Evolutionary conservation across 441 rosid species (phyloP).

Genomic region (Corymbia citriodora): DNA sequence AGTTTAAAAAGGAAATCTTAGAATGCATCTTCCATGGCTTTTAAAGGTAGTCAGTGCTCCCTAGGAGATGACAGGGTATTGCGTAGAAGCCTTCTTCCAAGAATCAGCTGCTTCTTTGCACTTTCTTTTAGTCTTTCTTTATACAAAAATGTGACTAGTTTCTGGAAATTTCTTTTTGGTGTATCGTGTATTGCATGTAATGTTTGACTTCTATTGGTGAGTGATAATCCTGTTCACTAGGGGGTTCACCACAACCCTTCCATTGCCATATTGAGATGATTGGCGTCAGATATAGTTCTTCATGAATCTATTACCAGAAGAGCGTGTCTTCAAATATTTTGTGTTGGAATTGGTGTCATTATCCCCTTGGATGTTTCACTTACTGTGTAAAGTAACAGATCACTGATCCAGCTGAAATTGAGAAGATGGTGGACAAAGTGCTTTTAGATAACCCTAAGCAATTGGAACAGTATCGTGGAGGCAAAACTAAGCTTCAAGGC

Average conservation of each 20-base stretch:
- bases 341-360: not conserved
- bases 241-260: not conserved
- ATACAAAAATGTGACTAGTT: not conserved
- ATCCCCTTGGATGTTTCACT: not conserved
- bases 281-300: not conserved
- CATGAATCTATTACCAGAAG: not conserved
- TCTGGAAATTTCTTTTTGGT: not conserved
- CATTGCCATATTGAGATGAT: not conserved
- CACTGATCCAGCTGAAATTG: constrained; percentile 74
- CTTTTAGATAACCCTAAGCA: constrained; percentile 75
- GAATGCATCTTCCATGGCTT: not conserved
- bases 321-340: not conserved
- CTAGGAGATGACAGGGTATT: not conserved
- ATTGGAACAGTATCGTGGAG: constrained; percentile 74
- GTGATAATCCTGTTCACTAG: not conserved
- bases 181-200: not conserved
- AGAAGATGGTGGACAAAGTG: constrained; percentile 69
- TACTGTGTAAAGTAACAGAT: constrained; percentile 34
- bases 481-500: constrained; percentile 86
- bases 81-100: not conserved
- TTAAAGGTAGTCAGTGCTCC: not conserved
- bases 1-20: not conserved
- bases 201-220: not conserved
- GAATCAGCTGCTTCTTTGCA: not conserved
- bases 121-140: not conserved